Percentiles rank a stretch among this genome's conserved stretches.
These are phyloP conservation scores for Trichoderma orchidacearum DNA, from an alignment of 495 filamentous ascomycete genomes.

Conservation along the genomic window DNA sequence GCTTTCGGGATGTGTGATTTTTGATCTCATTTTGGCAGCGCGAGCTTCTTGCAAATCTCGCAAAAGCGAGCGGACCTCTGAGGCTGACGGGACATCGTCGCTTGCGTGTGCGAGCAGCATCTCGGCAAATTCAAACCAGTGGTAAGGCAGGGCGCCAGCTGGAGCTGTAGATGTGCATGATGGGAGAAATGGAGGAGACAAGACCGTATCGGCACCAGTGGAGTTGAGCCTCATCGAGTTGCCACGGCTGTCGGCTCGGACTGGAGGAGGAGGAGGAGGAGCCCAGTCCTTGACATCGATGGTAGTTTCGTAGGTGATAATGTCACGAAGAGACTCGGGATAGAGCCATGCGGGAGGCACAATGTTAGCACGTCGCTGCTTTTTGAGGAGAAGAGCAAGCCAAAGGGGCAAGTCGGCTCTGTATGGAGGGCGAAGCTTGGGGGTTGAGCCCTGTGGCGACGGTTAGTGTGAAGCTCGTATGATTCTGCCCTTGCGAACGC, in stretches of 20 bases:
- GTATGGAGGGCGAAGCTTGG: slow-evolving; percentile 65
- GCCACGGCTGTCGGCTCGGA: slow-evolving; percentile 26
- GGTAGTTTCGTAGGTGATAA: slow-evolving; percentile 71
- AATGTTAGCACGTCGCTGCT: slow-evolving; percentile 89
- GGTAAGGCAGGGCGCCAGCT: slow-evolving; percentile 65
- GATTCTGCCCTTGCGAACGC: too few relatives aligned
- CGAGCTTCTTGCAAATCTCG: slow-evolving; percentile 78
- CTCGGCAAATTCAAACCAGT: slow-evolving; percentile 84
- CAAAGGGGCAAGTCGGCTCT: slow-evolving; percentile 75
- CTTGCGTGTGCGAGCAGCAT: slow-evolving; percentile 69
- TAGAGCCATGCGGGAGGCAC: slow-evolving; percentile 80
- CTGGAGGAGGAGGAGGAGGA: slow-evolving; percentile 51
- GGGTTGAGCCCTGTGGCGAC: slow-evolving; percentile 56
- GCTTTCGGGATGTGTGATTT: slow-evolving; percentile 54
- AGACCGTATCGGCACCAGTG: slow-evolving; percentile 1
- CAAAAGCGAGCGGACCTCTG: slow-evolving; percentile 59
- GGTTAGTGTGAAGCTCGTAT: too few relatives aligned
- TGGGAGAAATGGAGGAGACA: slow-evolving; percentile 48
- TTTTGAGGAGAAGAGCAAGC: slow-evolving; percentile 95
- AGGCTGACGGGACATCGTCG: slow-evolving; percentile 71
- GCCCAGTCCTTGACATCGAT: slow-evolving; percentile 53
- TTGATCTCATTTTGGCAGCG: slow-evolving; percentile 74
- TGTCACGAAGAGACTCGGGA: slow-evolving; percentile 51
- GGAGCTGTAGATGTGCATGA: slow-evolving; percentile 44
- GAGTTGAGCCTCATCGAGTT: slow-evolving; percentile 10